A percentile compares a stretch with the other conserved stretches of the same genome.
Conservation (phyloP, 1,284 basidiomycete species). For the Paramarasmius palmivorus region DNA sequence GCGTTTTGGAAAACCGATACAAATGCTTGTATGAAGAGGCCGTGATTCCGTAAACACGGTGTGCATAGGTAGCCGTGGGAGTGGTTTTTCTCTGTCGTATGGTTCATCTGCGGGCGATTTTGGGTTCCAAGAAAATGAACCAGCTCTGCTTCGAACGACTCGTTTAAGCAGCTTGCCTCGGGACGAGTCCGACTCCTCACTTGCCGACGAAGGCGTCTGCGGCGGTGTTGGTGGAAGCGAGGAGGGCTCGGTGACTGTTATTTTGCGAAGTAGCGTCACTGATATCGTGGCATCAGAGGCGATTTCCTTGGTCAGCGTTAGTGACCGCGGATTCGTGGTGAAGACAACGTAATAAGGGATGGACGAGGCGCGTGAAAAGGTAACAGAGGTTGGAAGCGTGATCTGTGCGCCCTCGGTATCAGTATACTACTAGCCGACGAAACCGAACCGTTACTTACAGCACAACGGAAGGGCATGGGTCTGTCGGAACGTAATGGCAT, state of each 20-base stretch:
- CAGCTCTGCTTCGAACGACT: constrained; percentile 40
- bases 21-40: constrained; percentile 53
- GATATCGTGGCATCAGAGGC: constrained; percentile 68
- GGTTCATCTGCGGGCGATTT: constrained; percentile 23
- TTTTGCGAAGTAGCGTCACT: constrained; percentile 59
- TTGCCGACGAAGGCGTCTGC: constrained; percentile 43
- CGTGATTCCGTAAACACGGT: constrained; percentile 46
- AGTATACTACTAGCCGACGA: constrained; percentile 10
- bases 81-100: constrained; percentile 38
- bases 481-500: constrained; percentile 64
- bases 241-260: constrained; percentile 45
- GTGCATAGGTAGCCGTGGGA: constrained; percentile 44
- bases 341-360: constrained; percentile 74
- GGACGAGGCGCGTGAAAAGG: constrained; percentile 55
- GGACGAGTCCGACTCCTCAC: constrained; percentile 47
- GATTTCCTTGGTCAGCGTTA: constrained; percentile 57
- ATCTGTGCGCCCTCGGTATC: constrained; percentile 38
- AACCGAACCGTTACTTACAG: constrained; percentile 39
- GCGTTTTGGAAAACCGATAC: constrained; percentile 68
- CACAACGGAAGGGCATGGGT: constrained; percentile 61
- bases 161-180: constrained; percentile 46
- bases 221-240: constrained; percentile 41
- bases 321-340: constrained; percentile 57
- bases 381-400: constrained; percentile 58
- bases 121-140: constrained; percentile 29